These are phyloP conservation scores for Plasmopara halstedii DNA, from an alignment of 352 stramenopile genomes.

Conservation along the genomic window DNA sequence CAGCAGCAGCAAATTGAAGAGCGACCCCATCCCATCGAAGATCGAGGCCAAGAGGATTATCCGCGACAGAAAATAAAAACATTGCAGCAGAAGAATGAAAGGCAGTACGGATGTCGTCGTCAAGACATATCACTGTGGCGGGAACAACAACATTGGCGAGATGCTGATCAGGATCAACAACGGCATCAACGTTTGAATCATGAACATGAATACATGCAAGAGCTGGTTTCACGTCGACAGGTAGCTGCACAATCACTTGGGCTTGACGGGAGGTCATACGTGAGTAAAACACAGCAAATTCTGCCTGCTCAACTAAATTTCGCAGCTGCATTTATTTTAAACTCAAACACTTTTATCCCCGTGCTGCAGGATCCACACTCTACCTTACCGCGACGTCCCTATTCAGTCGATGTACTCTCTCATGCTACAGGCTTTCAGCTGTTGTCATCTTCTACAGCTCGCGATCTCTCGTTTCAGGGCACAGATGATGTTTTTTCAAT, in stretches of 20 bases:
- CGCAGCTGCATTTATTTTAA: conserved; percentile 6
- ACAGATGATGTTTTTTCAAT: not conserved
- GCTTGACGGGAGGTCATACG: conserved; percentile 7
- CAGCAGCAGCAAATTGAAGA: conserved; percentile 2
- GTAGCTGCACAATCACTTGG: conserved; percentile 5
- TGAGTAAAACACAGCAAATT: conserved; percentile 20
- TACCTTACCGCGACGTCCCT: conserved; percentile 8
- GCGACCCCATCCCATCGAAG: conserved; percentile 1
- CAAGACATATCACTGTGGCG: conserved; percentile 10
- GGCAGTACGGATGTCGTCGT: not conserved
- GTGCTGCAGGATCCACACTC: conserved; percentile 5
- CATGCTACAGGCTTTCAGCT: conserved; percentile 8
- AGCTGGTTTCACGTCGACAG: conserved; percentile 9
- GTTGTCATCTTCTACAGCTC: conserved; percentile 1
- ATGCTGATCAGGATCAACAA: conserved; percentile 8
- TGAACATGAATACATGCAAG: conserved; percentile 10
- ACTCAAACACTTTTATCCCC: conserved; percentile 7
- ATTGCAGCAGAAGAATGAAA: conserved; percentile 2
- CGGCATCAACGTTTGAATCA: conserved; percentile 10
- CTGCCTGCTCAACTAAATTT: conserved; percentile 11
- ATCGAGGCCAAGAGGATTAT: not conserved
- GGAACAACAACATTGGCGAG: conserved; percentile 4
- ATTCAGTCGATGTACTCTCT: conserved; percentile 9
- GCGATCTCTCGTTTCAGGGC: conserved; percentile 5
- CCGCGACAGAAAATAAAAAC: not conserved